A percentile compares a stretch with the other conserved stretches of the same genome.
phyloP scores from a whole-genome alignment of 2,329 filamentous ascomycete species.

The Verruconis gallopava region DNA sequence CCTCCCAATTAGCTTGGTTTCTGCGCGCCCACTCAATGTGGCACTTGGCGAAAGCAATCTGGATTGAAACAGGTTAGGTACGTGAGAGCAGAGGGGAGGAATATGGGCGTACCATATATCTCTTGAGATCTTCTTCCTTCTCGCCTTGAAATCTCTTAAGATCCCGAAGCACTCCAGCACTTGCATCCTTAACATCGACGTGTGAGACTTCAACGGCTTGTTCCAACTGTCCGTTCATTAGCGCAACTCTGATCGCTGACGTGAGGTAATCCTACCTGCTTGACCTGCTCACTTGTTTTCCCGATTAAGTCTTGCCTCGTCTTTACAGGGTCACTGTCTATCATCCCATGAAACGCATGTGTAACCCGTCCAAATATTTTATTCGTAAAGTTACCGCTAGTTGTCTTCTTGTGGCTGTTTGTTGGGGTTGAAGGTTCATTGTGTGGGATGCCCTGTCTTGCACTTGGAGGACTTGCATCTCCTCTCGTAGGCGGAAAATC shows the following conservation, averaged over 20 bases:
- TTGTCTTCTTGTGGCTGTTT: slow-evolving; percentile 56
- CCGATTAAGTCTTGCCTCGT: slow-evolving; percentile 87
- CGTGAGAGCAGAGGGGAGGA: background rate
- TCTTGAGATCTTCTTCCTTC: slow-evolving; percentile 85
- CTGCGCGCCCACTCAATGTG: slow-evolving; percentile 92
- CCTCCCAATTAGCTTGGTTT: slow-evolving; percentile 83
- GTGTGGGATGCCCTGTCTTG: slow-evolving; percentile 54
- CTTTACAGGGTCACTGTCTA: slow-evolving; percentile 88
- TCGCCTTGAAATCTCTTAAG: slow-evolving; percentile 85
- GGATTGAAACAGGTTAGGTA: background rate
- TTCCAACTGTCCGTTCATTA: slow-evolving; percentile 48
- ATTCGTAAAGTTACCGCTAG: slow-evolving; percentile 77
- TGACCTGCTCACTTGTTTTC: slow-evolving; percentile 82
- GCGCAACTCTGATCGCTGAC: slow-evolving; percentile 4
- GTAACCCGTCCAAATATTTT: slow-evolving; percentile 91
- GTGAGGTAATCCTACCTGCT: slow-evolving; percentile 26
- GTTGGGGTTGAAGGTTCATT: slow-evolving; percentile 16
- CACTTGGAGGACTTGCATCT: slow-evolving; percentile 54
- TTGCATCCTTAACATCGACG: slow-evolving; percentile 87
- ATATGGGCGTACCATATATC: slow-evolving; percentile 77
- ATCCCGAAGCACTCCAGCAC: slow-evolving; percentile 74
- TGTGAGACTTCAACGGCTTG: slow-evolving; percentile 81
- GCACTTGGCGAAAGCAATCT: slow-evolving; percentile 86
- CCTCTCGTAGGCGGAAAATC: slow-evolving; percentile 88
- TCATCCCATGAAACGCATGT: slow-evolving; percentile 90